phyloP scores from a whole-genome alignment of 176 grass and related monocot genomes.

The Juncus inflexus region DNA sequence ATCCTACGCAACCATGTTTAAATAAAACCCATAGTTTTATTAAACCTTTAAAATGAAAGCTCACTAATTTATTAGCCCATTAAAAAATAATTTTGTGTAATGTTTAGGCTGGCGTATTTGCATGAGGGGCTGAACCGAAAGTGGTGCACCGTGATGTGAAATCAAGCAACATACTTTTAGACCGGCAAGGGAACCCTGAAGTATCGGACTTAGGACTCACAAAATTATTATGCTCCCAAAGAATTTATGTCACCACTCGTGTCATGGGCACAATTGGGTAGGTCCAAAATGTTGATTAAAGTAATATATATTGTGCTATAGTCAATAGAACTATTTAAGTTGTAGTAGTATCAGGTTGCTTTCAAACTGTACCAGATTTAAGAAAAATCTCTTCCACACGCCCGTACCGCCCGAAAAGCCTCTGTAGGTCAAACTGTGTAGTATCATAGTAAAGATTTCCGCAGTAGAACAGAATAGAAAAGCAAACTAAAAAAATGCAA shows the following conservation, averaged over 20 bases:
- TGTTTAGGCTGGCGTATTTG: constrained; percentile 76
- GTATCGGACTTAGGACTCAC: constrained; percentile 90
- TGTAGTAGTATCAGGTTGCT: no score
- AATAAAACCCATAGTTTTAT: not conserved
- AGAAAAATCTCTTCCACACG: no score
- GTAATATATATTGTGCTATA: no score
- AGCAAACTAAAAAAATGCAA: no score
- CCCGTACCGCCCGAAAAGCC: no score
- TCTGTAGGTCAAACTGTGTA: no score
- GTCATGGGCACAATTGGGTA: constrained; percentile 96
- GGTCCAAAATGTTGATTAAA: constrained; percentile 25
- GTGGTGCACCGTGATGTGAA: constrained; percentile 90
- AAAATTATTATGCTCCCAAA: constrained; percentile 74
- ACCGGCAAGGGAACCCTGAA: constrained; percentile 75
- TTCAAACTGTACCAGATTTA: no score
- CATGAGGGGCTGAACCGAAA: constrained; percentile 95
- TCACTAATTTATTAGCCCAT: no score
- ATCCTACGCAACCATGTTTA: no score
- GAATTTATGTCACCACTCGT: constrained; percentile 58
- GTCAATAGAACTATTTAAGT: no score
- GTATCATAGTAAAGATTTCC: no score
- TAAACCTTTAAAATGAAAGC: constrained; percentile 7
- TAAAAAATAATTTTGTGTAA: constrained; percentile 1
- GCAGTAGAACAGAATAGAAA: no score
- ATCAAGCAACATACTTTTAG: constrained; percentile 91